These are phyloP conservation scores for Leishmania turanica DNA, from an alignment of 208 protist species.

Conservation along the genomic window DNA sequence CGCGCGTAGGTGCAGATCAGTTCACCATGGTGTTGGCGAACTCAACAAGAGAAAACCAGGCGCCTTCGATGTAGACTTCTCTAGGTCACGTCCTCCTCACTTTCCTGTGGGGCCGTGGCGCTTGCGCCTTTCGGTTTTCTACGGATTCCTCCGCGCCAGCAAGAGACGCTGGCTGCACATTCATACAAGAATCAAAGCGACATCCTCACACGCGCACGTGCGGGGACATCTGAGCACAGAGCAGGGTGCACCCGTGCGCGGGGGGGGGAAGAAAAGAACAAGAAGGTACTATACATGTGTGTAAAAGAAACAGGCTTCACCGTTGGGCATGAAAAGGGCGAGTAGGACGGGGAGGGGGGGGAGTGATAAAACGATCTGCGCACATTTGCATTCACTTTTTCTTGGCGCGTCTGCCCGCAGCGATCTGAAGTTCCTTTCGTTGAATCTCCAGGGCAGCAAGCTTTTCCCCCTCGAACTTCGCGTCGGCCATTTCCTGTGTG, in stretches of 20 bases:
- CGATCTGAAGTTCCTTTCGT: conserved; percentile 74
- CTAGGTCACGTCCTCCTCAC: background rate
- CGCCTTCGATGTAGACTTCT: background rate
- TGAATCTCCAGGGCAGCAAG: conserved; percentile 58
- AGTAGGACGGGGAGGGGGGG: no score
- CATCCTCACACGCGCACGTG: background rate
- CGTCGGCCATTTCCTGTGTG: conserved; percentile 64
- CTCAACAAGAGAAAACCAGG: background rate
- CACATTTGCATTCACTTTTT: conserved; percentile 14
- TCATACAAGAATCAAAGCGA: no score
- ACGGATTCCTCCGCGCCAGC: background rate
- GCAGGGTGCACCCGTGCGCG: background rate
- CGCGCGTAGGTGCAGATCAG: background rate
- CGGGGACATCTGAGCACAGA: background rate
- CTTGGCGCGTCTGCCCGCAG: conserved; percentile 24
- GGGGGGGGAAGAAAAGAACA: background rate
- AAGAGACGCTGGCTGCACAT: background rate
- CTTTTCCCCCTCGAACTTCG: conserved; percentile 80
- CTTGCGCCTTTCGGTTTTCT: background rate
- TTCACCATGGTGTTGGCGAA: background rate
- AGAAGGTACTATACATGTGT: conserved; percentile 7
- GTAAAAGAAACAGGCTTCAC: background rate
- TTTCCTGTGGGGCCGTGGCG: background rate
- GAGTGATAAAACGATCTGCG: background rate
- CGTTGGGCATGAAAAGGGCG: background rate